A percentile compares a stretch with the other conserved stretches of the same genome.
phyloP scores from a whole-genome alignment of 345 rosid species.

The Xanthoceras sorbifolium region DNA sequence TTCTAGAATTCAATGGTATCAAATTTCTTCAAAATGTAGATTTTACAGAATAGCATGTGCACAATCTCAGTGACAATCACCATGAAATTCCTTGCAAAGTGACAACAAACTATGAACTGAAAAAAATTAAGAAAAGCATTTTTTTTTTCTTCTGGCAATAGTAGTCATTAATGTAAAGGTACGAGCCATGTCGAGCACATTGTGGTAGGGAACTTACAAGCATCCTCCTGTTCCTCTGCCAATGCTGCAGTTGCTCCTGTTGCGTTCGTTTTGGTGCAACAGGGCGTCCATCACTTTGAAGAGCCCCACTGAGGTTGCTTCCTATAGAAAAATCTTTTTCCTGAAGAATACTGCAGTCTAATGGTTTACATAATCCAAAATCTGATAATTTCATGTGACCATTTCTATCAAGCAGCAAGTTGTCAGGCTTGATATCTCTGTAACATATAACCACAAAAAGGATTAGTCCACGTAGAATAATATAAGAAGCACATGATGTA shows the following conservation, averaged over 20 bases:
- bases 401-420: slow-evolving; percentile 86
- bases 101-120: not conserved
- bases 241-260: slow-evolving; percentile 85
- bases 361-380: slow-evolving; percentile 95
- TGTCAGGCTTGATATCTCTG: slow-evolving; percentile 99
- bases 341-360: slow-evolving; percentile 92
- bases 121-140: not conserved
- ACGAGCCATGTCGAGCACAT: slow-evolving; percentile 13
- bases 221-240: slow-evolving; percentile 97
- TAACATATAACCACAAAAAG: slow-evolving; percentile 24
- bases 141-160: not conserved
- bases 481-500: not conserved
- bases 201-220: slow-evolving; percentile 58
- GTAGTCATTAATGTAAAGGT: not conserved
- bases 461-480: not conserved
- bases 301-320: slow-evolving; percentile 64
- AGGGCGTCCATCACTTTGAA: slow-evolving; percentile 80
- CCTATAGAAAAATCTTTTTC: slow-evolving; percentile 84
- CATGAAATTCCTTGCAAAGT: not conserved
- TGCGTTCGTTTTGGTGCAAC: slow-evolving; percentile 81
- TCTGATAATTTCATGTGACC: slow-evolving; percentile 98
- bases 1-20: slow-evolving; percentile 12
- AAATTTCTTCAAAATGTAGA: not conserved
- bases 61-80: not conserved
- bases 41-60: not conserved